phyloP scores from a whole-genome alignment of 1,284 basidiomycete genomes.

The Xerocomus amazonicus region DNA sequence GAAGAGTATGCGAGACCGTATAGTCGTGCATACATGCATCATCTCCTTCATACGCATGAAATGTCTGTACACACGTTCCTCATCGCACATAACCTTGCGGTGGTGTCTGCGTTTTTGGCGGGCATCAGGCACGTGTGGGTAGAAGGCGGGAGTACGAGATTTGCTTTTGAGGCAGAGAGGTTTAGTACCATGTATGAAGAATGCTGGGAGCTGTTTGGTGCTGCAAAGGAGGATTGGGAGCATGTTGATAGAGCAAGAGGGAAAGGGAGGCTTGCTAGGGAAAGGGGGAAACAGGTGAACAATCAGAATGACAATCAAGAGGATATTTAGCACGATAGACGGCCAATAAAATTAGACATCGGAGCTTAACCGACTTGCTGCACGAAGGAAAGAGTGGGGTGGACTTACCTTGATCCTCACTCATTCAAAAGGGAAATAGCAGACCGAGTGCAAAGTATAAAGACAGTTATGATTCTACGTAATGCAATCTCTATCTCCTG shows the following conservation, averaged over 20 bases:
- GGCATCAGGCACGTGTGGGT: constrained; percentile 48
- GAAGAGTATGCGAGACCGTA: constrained; percentile 33
- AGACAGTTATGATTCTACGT: constrained; percentile 18
- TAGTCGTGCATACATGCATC: constrained; percentile 76
- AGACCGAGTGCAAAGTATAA: constrained; percentile 5
- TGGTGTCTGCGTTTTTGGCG: constrained; percentile 61
- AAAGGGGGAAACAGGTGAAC: constrained; percentile 11
- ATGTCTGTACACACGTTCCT: constrained; percentile 78
- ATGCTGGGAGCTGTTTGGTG: constrained; percentile 41
- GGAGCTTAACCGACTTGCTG: not conserved
- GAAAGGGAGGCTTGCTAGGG: constrained; percentile 26
- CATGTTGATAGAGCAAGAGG: constrained; percentile 48
- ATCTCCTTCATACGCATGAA: constrained; percentile 80
- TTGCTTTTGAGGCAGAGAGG: constrained; percentile 46
- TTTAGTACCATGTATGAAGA: constrained; percentile 56
- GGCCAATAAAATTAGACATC: not conserved
- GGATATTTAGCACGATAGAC: not conserved
- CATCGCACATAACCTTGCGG: constrained; percentile 66
- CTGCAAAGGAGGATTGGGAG: constrained; percentile 54
- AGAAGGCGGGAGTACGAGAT: constrained; percentile 24
- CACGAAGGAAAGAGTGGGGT: too few relatives aligned
- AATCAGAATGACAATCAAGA: not conserved
- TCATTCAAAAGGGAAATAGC: not conserved
- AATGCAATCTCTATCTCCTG: constrained; percentile 16
- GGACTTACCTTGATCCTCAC: not conserved